Evolutionary conservation across 1,139 yeast species (phyloP).

Genomic region (Protomyces lactucae-debilis): DNA sequence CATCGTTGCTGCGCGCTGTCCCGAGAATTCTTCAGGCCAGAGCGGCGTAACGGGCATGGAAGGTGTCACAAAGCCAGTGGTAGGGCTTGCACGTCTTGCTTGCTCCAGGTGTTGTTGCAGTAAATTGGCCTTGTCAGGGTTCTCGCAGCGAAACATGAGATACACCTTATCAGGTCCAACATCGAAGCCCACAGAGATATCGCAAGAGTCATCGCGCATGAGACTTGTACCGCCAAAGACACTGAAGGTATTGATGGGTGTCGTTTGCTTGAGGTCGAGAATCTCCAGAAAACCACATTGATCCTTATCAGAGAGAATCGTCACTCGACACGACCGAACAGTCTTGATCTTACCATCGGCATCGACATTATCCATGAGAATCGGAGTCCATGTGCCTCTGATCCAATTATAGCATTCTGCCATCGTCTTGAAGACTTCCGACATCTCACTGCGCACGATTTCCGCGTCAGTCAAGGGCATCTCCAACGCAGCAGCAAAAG

Average conservation of each 20-base stretch:
- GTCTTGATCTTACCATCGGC: constrained; percentile 10
- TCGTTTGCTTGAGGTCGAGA: constrained; percentile 11
- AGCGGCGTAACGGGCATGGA: constrained; percentile 21
- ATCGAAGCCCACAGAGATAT: constrained; percentile 23
- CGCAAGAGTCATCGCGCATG: constrained; percentile 24
- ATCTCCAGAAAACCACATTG: constrained; percentile 17
- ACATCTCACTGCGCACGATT: constrained; percentile 1
- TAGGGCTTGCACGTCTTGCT: constrained; percentile 18
- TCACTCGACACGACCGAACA: constrained; percentile 15
- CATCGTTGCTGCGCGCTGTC: not conserved
- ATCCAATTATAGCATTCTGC: constrained; percentile 25
- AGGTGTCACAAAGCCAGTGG: constrained; percentile 18
- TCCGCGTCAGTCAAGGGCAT: not conserved
- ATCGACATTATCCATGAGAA: constrained; percentile 21
- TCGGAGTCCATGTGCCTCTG: constrained; percentile 21
- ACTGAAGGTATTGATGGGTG: constrained; percentile 7
- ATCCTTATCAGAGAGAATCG: constrained; percentile 1
- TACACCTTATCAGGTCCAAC: constrained; percentile 24
- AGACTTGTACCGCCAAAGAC: constrained; percentile 14
- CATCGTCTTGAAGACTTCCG: constrained; percentile 13
- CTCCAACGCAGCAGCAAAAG: not conserved
- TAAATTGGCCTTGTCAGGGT: constrained; percentile 23
- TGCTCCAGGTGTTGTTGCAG: constrained; percentile 18
- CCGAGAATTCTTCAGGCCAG: constrained; percentile 6
- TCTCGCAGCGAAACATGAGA: constrained; percentile 23